Base-by-base conservation (phyloP, 768 basidiomycete species). In the Hemileccinum impolitum region DNA sequence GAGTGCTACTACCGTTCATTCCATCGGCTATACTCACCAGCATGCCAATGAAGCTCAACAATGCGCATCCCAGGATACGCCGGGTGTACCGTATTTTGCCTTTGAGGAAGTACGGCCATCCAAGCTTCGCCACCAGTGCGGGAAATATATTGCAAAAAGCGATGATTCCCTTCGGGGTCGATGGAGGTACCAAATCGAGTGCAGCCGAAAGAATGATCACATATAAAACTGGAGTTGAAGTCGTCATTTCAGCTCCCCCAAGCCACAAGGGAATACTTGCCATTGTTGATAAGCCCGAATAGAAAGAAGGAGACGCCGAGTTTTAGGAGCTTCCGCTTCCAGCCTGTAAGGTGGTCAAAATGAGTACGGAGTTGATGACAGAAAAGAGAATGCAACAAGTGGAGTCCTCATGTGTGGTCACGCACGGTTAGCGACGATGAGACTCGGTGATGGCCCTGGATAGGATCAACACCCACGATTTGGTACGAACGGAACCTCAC, bases 141-240 rank as follows among this genome's bases (percentile, higher is more conserved):
- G 95, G 94, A 12, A 87, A 80, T 47, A 99, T 96, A 66, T 98
- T 98, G 72, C 90, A 94, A 64, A 98, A 93, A 1, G 87, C 83
- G 45, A 98, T 92, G 47, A 98, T 83, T 14, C 95, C 95, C 64
- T 95, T 95, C 0, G 95, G 94, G 0, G 92, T 95, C 2, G 86
- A 79, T 2, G 90, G 84, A 8, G 93, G 89, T 2, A 96, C 94
- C 3, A 99, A 79, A 62, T 99, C 96, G 4, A 97, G 74, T 1
- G 96, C 96, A 6, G 95, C 95, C 1, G 92, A 95, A 17, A 99
- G 80, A 53, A 98, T 96, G 52, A 98, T 88, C 32, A 99, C 95
- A 69, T 98, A 96, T 48, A 95, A 75, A 5, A 96, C 93, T 93
- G 54, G 0, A 50, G 18, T 6, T 3, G 23, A 13, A 2, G 17